Conservation (phyloP, 768 basidiomycete genomes). For the Royoungia palumana region DNA sequence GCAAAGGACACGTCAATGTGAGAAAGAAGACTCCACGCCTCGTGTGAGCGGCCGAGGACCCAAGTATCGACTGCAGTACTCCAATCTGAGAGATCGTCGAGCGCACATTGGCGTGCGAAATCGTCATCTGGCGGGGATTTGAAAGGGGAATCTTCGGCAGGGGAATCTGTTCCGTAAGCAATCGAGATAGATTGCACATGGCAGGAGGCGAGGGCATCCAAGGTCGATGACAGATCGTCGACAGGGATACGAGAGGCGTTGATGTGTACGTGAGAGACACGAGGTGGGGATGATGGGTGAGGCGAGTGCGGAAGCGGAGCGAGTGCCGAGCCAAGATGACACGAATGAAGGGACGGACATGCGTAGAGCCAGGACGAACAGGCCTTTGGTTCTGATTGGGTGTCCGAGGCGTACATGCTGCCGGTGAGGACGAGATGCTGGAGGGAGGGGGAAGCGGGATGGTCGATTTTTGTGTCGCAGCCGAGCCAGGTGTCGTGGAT, state of each 20-base stretch:
- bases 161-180: conserved; percentile 14
- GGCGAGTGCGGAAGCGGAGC: conserved; percentile 8
- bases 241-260: conserved; percentile 25
- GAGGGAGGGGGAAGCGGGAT: conserved; percentile 1
- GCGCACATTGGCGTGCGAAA: conserved; percentile 27
- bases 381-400: conserved; percentile 18
- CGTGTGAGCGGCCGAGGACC: conserved; percentile 10
- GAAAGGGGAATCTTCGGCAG: neutral
- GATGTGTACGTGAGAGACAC: conserved; percentile 21
- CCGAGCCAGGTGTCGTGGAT: conserved; percentile 73
- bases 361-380: conserved; percentile 26
- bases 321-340: conserved; percentile 25
- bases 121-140: conserved; percentile 17
- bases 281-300: conserved; percentile 1
- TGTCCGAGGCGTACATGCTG: conserved; percentile 26
- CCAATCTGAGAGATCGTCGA: conserved; percentile 33
- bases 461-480: conserved; percentile 24
- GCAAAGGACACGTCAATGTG: conserved; percentile 18
- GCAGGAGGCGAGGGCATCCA: conserved; percentile 17
- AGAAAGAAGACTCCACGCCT: conserved; percentile 17
- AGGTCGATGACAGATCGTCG: conserved; percentile 21
- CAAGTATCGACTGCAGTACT: conserved; percentile 18
- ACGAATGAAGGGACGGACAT: conserved; percentile 18
- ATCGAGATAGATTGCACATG: conserved; percentile 22
- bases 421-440: conserved; percentile 28